Conservation (phyloP, 331 rosid genomes). For the Arachis monticola region DNA sequence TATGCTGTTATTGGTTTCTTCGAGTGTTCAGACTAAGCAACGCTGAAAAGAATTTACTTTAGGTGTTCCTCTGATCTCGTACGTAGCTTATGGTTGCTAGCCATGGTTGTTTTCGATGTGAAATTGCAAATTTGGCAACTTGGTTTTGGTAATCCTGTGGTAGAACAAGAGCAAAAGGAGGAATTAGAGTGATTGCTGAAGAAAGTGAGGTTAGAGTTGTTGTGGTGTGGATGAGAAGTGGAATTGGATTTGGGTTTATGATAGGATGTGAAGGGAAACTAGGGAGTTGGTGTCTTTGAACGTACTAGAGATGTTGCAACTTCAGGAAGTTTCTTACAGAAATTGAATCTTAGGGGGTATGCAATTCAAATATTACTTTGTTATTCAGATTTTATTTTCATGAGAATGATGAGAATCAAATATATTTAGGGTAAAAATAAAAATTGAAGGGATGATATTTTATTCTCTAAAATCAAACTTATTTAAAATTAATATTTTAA, state of each 20-base stretch:
- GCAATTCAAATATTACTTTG: too few relatives aligned
- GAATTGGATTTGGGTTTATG: slow-evolving; percentile 29
- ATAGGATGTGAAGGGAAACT: slow-evolving; percentile 56
- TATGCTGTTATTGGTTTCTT: slow-evolving; percentile 12
- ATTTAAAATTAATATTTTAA: too few relatives aligned
- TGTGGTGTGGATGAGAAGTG: slow-evolving; percentile 3
- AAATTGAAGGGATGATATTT: too few relatives aligned
- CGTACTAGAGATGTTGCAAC: slow-evolving; percentile 59
- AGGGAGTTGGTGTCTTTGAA: slow-evolving; percentile 48
- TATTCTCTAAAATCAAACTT: too few relatives aligned
- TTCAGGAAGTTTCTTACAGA: slow-evolving; percentile 57
- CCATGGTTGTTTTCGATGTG: slow-evolving; percentile 6
- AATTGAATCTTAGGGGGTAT: slow-evolving; percentile 42
- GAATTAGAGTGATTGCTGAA: slow-evolving; percentile 43
- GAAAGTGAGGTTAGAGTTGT: slow-evolving; percentile 43
- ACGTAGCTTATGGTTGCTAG: neutral
- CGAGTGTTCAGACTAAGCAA: slow-evolving; percentile 17
- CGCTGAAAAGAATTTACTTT: neutral
- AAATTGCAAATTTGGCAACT: slow-evolving; percentile 40
- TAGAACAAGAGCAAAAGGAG: slow-evolving; percentile 18
- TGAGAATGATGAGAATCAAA: too few relatives aligned
- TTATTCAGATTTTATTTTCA: too few relatives aligned
- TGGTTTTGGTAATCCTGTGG: slow-evolving; percentile 28
- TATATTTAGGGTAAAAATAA: too few relatives aligned
- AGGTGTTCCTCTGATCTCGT: neutral